These are phyloP conservation scores for Phylloporus sp. DNA, from an alignment of 768 basidiomycete genomes.

Conservation along the genomic window DNA sequence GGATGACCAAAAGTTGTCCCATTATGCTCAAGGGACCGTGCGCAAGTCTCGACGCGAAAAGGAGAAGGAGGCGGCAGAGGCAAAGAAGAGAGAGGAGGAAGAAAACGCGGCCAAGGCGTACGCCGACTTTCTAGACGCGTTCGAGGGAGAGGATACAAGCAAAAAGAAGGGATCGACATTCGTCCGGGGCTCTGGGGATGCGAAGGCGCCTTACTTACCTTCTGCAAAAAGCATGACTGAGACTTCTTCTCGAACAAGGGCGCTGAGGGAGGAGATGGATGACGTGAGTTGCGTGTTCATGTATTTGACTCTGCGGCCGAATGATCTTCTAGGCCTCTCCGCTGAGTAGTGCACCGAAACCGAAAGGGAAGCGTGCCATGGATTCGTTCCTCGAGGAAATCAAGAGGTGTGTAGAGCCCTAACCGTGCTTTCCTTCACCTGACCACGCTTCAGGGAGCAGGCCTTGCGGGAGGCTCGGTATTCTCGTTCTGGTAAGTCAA, in stretches of 20 bases:
- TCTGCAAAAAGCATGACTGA: slow-evolving; percentile 31
- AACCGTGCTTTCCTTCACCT: not conserved
- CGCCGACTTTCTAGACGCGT: slow-evolving; percentile 80
- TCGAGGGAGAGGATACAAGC: slow-evolving; percentile 64
- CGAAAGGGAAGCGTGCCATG: slow-evolving; percentile 95
- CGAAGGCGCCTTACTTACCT: slow-evolving; percentile 40
- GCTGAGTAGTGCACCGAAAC: slow-evolving; percentile 53
- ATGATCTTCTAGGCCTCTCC: slow-evolving; percentile 49
- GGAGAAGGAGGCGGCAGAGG: slow-evolving; percentile 89
- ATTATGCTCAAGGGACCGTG: slow-evolving; percentile 80
- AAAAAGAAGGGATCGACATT: slow-evolving; percentile 57
- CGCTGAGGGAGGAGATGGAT: slow-evolving; percentile 31
- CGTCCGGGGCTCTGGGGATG: slow-evolving; percentile 51
- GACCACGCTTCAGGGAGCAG: slow-evolving; percentile 67
- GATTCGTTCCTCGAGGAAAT: slow-evolving; percentile 95
- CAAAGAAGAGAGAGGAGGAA: slow-evolving; percentile 82
- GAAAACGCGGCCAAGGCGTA: slow-evolving; percentile 74
- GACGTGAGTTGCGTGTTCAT: slow-evolving; percentile 25
- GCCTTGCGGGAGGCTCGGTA: slow-evolving; percentile 85
- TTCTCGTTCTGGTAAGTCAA: slow-evolving; percentile 54
- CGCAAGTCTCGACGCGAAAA: slow-evolving; percentile 90
- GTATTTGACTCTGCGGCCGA: not conserved
- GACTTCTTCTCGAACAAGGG: slow-evolving; percentile 29
- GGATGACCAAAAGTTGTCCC: slow-evolving; percentile 80
- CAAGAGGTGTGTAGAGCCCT: slow-evolving; percentile 59